Evolutionary conservation across 345 rosid genomes (phyloP).

Genomic region (Salix viminalis): DNA sequence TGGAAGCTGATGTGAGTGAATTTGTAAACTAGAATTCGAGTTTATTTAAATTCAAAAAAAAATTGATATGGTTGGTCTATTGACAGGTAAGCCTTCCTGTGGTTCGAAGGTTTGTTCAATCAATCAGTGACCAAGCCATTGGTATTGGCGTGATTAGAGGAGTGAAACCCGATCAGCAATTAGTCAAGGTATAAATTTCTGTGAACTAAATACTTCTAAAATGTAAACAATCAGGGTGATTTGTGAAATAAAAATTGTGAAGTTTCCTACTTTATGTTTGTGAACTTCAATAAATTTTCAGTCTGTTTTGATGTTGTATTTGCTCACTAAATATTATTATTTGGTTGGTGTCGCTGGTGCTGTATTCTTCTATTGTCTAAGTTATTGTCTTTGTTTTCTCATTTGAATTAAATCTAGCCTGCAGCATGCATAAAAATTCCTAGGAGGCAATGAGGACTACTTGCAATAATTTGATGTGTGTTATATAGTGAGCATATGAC

Average conservation of each 20-base stretch:
- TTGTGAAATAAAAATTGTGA: background rate
- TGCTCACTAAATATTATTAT: background rate
- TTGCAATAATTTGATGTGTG: background rate
- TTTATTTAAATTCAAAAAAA: background rate
- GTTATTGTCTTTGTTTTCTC: background rate
- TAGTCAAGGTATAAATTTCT: slow-evolving; percentile 68
- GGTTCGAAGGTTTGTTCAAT: slow-evolving; percentile 90
- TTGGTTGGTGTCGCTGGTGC: background rate
- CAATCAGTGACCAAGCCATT: slow-evolving; percentile 83
- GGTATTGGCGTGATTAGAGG: slow-evolving; percentile 82
- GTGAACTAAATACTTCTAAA: background rate
- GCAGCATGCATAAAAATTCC: background rate
- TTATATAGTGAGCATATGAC: background rate
- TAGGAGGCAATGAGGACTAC: background rate
- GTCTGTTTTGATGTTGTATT: background rate
- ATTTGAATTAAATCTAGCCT: background rate
- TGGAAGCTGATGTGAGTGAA: slow-evolving; percentile 94
- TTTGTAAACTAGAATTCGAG: slow-evolving; percentile 2
- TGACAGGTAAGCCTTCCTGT: slow-evolving; percentile 95
- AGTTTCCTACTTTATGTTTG: background rate
- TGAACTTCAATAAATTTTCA: background rate
- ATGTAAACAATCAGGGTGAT: background rate
- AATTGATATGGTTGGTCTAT: slow-evolving; percentile 11
- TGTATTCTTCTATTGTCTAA: background rate
- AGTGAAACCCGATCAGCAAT: slow-evolving; percentile 91